These are phyloP conservation scores for Rhinocladiella similis DNA, from an alignment of 2,329 filamentous ascomycete genomes.

Conservation along the genomic window DNA sequence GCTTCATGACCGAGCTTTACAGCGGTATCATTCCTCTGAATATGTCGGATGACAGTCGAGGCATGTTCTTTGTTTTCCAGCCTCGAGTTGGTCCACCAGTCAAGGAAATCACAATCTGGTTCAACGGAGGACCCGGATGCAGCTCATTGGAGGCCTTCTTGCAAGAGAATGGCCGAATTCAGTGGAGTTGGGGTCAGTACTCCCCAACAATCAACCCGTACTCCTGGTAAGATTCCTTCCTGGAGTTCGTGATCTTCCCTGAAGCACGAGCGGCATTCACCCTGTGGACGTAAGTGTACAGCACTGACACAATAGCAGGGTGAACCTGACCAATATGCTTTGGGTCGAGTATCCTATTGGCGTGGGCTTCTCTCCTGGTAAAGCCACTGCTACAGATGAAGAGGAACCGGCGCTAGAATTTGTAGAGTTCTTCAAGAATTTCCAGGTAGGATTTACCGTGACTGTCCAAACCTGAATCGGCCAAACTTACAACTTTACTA, in stretches of 20 bases:
- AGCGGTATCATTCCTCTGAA: constrained; percentile 22
- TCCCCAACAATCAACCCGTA: constrained; percentile 33
- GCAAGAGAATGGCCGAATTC: constrained; percentile 36
- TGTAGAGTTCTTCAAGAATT: constrained; percentile 55
- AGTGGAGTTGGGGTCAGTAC: constrained; percentile 31
- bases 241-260: too few species aligned
- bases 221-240: constrained; percentile 21
- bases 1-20: constrained; percentile 26
- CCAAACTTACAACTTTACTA: constrained; percentile 34
- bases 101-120: constrained; percentile 26
- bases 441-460: constrained; percentile 31
- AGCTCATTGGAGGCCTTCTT: constrained; percentile 34
- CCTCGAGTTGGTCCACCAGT: constrained; percentile 27
- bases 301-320: constrained; percentile 8
- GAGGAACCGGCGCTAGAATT: constrained; percentile 50
- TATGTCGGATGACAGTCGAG: constrained; percentile 19
- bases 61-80: constrained; percentile 26
- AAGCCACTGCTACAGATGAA: constrained; percentile 47
- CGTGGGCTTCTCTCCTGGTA: constrained; percentile 24
- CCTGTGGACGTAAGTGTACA: too few species aligned
- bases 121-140: constrained; percentile 30
- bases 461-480: not conserved
- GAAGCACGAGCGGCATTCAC: too few species aligned
- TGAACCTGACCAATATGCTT: constrained; percentile 44
- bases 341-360: constrained; percentile 29